Base-by-base conservation (phyloP, 75 land plant genomes). In the Larix kaempferi region DNA sequence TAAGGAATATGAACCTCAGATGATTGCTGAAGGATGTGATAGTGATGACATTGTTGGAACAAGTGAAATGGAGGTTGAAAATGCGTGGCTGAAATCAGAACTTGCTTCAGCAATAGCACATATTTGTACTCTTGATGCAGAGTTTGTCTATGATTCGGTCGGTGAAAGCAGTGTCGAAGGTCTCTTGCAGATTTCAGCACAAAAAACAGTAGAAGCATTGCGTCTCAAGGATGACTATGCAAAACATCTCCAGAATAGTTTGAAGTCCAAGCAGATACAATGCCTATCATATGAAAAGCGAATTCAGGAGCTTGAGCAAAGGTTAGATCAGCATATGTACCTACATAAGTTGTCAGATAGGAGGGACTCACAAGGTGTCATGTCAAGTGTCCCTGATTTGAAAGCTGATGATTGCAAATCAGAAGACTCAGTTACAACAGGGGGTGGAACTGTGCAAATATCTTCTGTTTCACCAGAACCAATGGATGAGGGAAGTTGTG, bases 21-120 rank as follows among this genome's bases (percentile, higher is more conserved):
- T 77, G 56, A 75, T 82, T 23, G 78, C 86, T 35, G 92, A 88
- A 16, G 81, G 85, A 17, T 79, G 75, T 76, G 90, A 75, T 37
- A 80, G 85, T 49, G 84, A 88, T 37, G 92, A 91, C 63, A 95
- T 98, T 62, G 84, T 95, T 79, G 99, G 99, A 55, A 98, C 99
- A 61, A 95, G 96, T 81, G 91, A 93, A 67, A 14, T 98, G 76
- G 99, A 98, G 83, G 99, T 98, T 73, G 99, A 98, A 84, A 98
- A 98, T 87, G 95, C 98, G 57, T 84, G 86, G 80, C 82, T 98
- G 74, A 92, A 90, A 85, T 91, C 99, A 79, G 94, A 95, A 59
- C 94, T 98, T 74, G 99, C 99, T 44, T 89, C 98, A 41, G 88
- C 91, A 61, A 79, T 95, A 55, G 98, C 98, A 13, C 6, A 84